A percentile compares a stretch with the other conserved stretches of the same genome.
phyloP scores from a whole-genome alignment of 495 filamentous ascomycete species.

The Clohesyomyces aquaticus region DNA sequence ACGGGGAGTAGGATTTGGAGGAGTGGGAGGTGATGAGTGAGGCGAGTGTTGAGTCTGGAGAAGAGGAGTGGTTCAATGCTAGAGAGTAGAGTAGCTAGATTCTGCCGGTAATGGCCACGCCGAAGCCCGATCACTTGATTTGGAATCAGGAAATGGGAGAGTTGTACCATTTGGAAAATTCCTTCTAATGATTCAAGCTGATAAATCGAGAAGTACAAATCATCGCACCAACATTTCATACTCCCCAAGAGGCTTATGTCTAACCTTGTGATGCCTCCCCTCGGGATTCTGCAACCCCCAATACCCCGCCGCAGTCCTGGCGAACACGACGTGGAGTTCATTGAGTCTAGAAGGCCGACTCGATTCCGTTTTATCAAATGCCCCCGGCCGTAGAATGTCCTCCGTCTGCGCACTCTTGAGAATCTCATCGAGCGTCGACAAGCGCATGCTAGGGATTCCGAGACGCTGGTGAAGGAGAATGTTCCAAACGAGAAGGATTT shows the following conservation, averaged over 20 bases:
- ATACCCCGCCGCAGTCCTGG: not conserved
- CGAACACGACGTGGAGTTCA: not conserved
- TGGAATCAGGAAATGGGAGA: too few species aligned
- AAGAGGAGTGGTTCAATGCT: too few species aligned
- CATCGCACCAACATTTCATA: not conserved
- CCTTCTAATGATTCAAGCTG: too few species aligned
- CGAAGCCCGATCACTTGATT: too few species aligned
- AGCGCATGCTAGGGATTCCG: not conserved
- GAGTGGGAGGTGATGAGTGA: too few species aligned
- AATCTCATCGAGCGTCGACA: not conserved
- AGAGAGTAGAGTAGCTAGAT: too few species aligned
- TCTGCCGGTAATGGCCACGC: too few species aligned
- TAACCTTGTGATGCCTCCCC: too few species aligned
- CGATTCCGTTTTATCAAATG: not conserved
- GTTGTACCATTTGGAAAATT: too few species aligned
- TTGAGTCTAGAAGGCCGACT: not conserved
- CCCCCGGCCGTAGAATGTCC: not conserved
- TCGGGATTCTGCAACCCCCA: not conserved
- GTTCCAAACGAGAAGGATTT: not conserved
- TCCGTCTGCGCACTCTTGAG: slow-evolving; percentile 4
- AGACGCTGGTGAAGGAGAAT: not conserved
- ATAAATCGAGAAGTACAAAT: too few species aligned
- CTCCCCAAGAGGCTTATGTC: not conserved
- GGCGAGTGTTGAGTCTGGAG: too few species aligned
- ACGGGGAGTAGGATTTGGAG: too few species aligned